Percentiles rank a stretch among this genome's conserved stretches.
These are phyloP conservation scores for Serendipita sp. DNA, from an alignment of 768 basidiomycete species.

Conservation along the genomic window DNA sequence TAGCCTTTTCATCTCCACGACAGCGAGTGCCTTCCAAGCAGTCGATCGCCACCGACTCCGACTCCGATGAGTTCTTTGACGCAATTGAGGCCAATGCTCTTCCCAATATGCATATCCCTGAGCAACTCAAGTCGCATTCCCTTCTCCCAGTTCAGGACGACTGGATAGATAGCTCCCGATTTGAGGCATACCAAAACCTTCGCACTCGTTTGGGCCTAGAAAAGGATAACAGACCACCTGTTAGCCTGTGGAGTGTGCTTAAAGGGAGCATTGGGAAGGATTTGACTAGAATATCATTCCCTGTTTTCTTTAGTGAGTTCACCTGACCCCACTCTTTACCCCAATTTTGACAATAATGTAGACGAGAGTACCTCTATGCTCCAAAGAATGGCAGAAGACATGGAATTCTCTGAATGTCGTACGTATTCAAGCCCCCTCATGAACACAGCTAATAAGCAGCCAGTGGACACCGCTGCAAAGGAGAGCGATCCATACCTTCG, in stretches of 20 bases:
- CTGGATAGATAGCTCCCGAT: slow-evolving; percentile 28
- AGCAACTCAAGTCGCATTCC: slow-evolving; percentile 37
- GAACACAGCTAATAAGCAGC: background rate
- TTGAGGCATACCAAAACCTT: slow-evolving; percentile 51
- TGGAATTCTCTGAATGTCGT: slow-evolving; percentile 92
- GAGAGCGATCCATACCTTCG: slow-evolving; percentile 65
- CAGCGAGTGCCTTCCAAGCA: background rate
- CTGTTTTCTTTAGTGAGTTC: slow-evolving; percentile 73
- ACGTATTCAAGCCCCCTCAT: slow-evolving; percentile 21
- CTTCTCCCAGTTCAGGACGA: slow-evolving; percentile 21
- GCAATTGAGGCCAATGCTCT: slow-evolving; percentile 75
- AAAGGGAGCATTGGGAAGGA: slow-evolving; percentile 95
- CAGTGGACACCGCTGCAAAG: slow-evolving; percentile 70
- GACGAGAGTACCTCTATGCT: slow-evolving; percentile 75
- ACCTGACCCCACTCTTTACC: too few relatives aligned
- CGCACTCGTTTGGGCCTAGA: slow-evolving; percentile 44
- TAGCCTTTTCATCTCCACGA: background rate
- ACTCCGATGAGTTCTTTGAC: slow-evolving; percentile 90
- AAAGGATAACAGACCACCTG: slow-evolving; percentile 66
- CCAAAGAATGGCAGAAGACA: slow-evolving; percentile 95
- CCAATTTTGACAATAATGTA: slow-evolving; percentile 5
- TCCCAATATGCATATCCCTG: slow-evolving; percentile 56
- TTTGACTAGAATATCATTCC: slow-evolving; percentile 87
- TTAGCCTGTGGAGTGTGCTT: slow-evolving; percentile 86
- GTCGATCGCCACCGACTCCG: slow-evolving; percentile 8